These are phyloP conservation scores for Mariannaea elegans DNA, from an alignment of 2,329 filamentous ascomycete species.

Conservation along the genomic window DNA sequence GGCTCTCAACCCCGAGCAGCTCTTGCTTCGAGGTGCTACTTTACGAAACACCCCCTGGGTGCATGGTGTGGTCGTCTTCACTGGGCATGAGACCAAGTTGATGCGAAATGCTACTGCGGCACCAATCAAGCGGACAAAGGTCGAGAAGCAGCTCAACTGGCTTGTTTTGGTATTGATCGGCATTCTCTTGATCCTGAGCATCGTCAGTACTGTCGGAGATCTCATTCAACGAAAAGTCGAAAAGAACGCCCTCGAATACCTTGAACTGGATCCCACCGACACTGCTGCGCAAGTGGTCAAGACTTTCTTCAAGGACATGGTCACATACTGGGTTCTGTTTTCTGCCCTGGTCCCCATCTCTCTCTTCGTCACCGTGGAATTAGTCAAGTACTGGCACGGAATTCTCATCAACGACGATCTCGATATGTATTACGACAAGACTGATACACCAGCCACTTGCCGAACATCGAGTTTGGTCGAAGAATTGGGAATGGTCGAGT, in stretches of 20 bases:
- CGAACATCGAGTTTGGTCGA: conserved; percentile 96
- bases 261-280: conserved; percentile 71
- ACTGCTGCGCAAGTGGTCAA: conserved; percentile 64
- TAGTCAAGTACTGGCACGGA: conserved; percentile 98
- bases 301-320: conserved; percentile 92
- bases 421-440: conserved; percentile 97
- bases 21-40: conserved; percentile 91
- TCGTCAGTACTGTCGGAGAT: conserved; percentile 92
- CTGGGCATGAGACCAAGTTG: conserved; percentile 94
- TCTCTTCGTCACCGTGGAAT: conserved; percentile 94
- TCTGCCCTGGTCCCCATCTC: conserved; percentile 97
- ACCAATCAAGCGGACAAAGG: conserved; percentile 96
- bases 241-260: conserved; percentile 72
- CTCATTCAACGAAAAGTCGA: conserved; percentile 77
- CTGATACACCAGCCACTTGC: conserved; percentile 94
- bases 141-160: conserved; percentile 92
- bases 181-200: conserved; percentile 84
- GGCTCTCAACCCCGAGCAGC: conserved; percentile 88
- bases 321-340: conserved; percentile 98
- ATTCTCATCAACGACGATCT: conserved; percentile 97
- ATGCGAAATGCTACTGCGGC: conserved; percentile 98
- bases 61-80: conserved; percentile 92
- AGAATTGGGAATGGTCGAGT: conserved; percentile 97
- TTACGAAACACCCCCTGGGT: conserved; percentile 97
- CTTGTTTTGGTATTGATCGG: conserved; percentile 90